Evolutionary conservation across 495 filamentous ascomycete genomes (phyloP), one percentile per base, ranked within the genome.

Genomic region (Melanomma pulvis-pyrius): DNA sequence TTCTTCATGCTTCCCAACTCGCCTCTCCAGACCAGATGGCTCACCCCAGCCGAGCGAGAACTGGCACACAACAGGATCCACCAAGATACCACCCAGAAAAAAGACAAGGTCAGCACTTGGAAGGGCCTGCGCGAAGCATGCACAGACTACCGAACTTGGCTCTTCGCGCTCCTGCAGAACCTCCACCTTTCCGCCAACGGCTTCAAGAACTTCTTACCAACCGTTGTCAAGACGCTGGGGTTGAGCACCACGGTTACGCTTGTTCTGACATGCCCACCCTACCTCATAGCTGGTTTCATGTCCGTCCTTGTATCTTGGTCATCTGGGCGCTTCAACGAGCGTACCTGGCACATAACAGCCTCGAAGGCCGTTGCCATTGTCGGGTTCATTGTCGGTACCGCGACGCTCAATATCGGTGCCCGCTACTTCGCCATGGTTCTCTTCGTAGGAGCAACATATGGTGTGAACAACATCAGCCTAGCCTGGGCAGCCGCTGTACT

Each of bases 201-300:
- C 15, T 80, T 80, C 71, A 81, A 77, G 65, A 79, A 80, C 64
- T 82, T 86, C 75, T 85, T 85, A 77, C 84, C 84, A 0, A 84
- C 78, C 24, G 82, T 85, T 48, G 78, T 84, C 12, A 71, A 79
- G 55, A 83, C 80, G 0, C 76, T 87, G 0, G 83, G 82, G 2
- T 84, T 81, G 64, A 78, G 76, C 51, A 75, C 61, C 28, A 84
- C 81, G 34, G 70, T 82, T 15, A 84, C 84, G 0, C 75, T 86
- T 13, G 79, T 81, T 21, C 75, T 85, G 30, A 84, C 83, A 0
- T 81, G 71, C 25, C 84, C 84, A 15, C 82, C 83, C 11, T 85
- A 80, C 61, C 56, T 82, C 3, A 75, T 81, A 15, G 69, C 74
- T 2, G 82, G 83, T 44, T 74, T 79, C 28, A 74, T 80, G 24